Evolutionary conservation across 305 asterid genomes (phyloP).

Genomic region (Nicotiana rustica): DNA sequence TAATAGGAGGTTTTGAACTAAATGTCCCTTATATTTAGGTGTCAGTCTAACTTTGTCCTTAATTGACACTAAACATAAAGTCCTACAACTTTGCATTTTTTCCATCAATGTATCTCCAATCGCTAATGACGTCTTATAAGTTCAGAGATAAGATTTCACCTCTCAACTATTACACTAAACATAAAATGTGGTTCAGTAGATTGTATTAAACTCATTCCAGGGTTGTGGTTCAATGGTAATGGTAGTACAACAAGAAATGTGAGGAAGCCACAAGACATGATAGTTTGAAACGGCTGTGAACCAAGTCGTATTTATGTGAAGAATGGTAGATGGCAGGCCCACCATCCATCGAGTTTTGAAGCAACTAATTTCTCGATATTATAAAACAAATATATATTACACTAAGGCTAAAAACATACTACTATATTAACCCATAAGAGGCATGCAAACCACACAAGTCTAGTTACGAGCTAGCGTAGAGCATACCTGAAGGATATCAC

Average conservation of each 20-base stretch:
- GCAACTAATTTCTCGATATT: not conserved
- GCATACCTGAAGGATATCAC: constrained; percentile 55
- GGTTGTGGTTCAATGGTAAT: not conserved
- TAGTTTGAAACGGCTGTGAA: not conserved
- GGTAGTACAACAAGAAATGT: not conserved
- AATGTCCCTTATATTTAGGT: not conserved
- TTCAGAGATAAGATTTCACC: not conserved
- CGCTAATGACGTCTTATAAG: not conserved
- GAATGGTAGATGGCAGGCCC: not conserved
- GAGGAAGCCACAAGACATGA: not conserved
- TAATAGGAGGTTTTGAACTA: not conserved
- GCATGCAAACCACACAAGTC: not conserved
- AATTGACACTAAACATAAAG: not conserved
- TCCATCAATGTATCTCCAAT: not conserved
- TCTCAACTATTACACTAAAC: not conserved
- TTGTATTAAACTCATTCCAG: not conserved
- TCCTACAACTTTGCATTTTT: not conserved
- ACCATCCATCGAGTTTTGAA: not conserved
- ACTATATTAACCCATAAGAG: not conserved
- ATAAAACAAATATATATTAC: too few relatives aligned
- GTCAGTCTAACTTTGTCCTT: not conserved
- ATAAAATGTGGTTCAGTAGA: not conserved
- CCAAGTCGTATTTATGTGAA: not conserved
- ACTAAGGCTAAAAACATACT: too few relatives aligned
- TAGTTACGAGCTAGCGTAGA: not conserved